Percentiles rank a stretch among this genome's conserved stretches.
These are phyloP conservation scores for Nicotiana undulata DNA, from an alignment of 257 asterid species.

Conservation along the genomic window DNA sequence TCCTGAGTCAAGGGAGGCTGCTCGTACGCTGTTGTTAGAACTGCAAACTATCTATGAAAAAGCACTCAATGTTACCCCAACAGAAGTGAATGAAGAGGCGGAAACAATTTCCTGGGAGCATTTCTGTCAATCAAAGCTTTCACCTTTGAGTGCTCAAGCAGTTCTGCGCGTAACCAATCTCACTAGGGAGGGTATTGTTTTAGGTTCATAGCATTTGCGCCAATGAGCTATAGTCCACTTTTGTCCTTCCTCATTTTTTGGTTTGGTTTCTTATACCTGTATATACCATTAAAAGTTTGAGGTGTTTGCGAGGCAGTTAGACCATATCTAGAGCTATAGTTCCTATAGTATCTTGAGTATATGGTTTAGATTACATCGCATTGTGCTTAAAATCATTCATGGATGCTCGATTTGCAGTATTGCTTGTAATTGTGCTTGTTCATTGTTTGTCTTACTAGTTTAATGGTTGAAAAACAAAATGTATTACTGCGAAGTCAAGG, in stretches of 20 bases:
- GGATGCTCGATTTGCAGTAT: background rate
- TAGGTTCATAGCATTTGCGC: slow-evolving; percentile 43
- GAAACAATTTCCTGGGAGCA: slow-evolving; percentile 60
- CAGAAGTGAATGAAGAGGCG: slow-evolving; percentile 31
- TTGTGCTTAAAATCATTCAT: background rate
- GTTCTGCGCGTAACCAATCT: slow-evolving; percentile 82
- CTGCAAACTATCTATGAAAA: slow-evolving; percentile 55
- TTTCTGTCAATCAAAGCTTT: slow-evolving; percentile 80
- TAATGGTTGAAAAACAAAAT: background rate
- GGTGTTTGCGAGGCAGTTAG: slow-evolving; percentile 32
- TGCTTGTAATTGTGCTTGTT: background rate
- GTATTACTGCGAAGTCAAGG: background rate
- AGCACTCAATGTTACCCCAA: slow-evolving; percentile 22
- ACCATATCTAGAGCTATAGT: slow-evolving; percentile 28
- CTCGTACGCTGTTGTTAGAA: slow-evolving; percentile 71
- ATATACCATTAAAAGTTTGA: slow-evolving; percentile 50
- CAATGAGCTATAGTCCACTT: slow-evolving; percentile 19
- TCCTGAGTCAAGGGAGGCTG: slow-evolving; percentile 93
- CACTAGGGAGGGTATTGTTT: slow-evolving; percentile 46
- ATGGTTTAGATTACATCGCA: slow-evolving; percentile 7
- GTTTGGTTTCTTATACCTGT: slow-evolving; percentile 42
- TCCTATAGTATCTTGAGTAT: slow-evolving; percentile 12
- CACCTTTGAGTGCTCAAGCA: slow-evolving; percentile 82
- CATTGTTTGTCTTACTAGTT: background rate
- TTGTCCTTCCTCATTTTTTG: slow-evolving; percentile 18